Evolutionary conservation across 768 basidiomycete genomes (phyloP).

Genomic region (Phylloporus rhodoxanthus): DNA sequence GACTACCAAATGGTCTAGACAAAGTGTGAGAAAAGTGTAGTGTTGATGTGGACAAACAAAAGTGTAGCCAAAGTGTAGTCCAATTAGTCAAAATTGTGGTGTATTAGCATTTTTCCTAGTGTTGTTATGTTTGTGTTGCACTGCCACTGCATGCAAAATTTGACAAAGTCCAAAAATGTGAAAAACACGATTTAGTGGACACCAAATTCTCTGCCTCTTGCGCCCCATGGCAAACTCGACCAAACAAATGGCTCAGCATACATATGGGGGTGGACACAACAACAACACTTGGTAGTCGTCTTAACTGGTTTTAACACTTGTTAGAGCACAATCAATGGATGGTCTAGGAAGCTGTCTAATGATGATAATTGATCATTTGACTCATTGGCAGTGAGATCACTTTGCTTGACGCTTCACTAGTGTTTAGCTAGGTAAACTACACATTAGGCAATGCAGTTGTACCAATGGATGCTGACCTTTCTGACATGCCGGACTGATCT

Average conservation of each 20-base stretch:
- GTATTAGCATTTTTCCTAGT: constrained; percentile 1
- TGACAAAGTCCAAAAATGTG: constrained; percentile 1
- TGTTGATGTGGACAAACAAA: no score
- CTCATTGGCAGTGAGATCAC: background rate
- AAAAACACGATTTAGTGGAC: background rate
- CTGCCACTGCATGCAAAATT: background rate
- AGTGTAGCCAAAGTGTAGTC: background rate
- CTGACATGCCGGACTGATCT: background rate
- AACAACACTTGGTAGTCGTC: no score
- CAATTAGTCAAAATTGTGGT: background rate
- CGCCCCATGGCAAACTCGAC: no score
- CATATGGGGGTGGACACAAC: no score
- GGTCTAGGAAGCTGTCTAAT: background rate
- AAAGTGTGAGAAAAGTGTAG: background rate
- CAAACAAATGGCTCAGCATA: no score
- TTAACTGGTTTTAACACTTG: background rate
- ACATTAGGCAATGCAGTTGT: background rate
- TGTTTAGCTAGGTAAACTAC: background rate
- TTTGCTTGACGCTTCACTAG: background rate
- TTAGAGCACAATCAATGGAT: background rate
- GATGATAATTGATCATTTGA: background rate
- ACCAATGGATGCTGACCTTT: background rate
- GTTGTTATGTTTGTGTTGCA: background rate
- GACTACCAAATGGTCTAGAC: no score
- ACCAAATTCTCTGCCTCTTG: no score